A percentile compares a stretch with the other conserved stretches of the same genome.
Evolutionary conservation across 352 stramenopile genomes (phyloP).

Genomic region (Thraustochytrium striatum): DNA sequence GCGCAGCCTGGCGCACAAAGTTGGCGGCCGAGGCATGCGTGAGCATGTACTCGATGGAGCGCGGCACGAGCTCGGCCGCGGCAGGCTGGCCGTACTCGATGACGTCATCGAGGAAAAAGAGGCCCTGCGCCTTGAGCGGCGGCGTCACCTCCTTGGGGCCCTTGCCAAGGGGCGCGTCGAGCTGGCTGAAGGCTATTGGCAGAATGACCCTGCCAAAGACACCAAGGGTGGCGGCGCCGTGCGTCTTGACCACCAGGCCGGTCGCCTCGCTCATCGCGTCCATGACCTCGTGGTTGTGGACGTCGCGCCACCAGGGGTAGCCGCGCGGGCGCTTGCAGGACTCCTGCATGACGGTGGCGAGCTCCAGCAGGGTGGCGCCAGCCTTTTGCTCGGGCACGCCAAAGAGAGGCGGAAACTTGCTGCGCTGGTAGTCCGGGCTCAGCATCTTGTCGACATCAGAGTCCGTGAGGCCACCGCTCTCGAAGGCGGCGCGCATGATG

Average conservation of each 20-base stretch:
- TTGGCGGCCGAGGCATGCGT: conserved; percentile 1
- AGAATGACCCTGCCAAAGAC: conserved; percentile 19
- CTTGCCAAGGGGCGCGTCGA: conserved; percentile 30
- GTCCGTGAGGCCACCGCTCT: conserved; percentile 21
- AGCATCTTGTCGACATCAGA: conserved; percentile 32
- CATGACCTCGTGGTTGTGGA: conserved; percentile 40
- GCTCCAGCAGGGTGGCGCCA: background rate
- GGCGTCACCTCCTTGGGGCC: conserved; percentile 6
- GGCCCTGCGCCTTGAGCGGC: conserved; percentile 27
- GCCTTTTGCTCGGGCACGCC: background rate
- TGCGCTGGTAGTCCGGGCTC: background rate
- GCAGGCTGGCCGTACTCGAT: conserved; percentile 35
- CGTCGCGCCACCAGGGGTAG: conserved; percentile 34
- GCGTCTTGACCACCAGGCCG: conserved; percentile 22
- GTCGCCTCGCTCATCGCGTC: conserved; percentile 26
- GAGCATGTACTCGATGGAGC: conserved; percentile 23
- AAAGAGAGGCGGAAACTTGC: background rate
- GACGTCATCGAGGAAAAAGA: conserved; percentile 46
- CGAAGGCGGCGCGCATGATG: conserved; percentile 23
- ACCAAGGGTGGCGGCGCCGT: conserved; percentile 16
- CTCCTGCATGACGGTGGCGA: background rate
- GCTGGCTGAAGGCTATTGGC: conserved; percentile 12
- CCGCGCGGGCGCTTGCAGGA: conserved; percentile 34
- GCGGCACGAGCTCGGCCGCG: conserved; percentile 15
- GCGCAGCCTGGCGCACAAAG: conserved; percentile 8